Conservation (phyloP, 1,284 basidiomycete genomes). For the Volvariella volvacea region DNA sequence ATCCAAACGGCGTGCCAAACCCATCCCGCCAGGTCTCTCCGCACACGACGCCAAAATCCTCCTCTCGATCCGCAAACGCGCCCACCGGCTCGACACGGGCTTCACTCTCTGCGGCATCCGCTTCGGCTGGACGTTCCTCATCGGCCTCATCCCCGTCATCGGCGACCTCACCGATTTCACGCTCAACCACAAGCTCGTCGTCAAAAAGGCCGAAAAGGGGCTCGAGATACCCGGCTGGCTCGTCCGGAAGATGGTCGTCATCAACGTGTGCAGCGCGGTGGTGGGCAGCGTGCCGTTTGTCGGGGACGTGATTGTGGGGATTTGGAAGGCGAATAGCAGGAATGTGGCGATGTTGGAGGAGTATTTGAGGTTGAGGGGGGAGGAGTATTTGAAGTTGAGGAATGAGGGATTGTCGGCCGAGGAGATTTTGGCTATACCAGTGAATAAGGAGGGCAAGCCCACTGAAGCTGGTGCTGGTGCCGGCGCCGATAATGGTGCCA, state of each 20-base stretch:
- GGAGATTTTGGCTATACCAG: constrained; percentile 4
- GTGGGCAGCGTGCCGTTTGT: constrained; percentile 75
- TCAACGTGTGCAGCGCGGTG: constrained; percentile 69
- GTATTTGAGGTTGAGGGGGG: constrained; percentile 61
- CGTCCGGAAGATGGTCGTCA: constrained; percentile 66
- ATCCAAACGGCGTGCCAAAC: constrained; percentile 42
- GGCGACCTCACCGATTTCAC: constrained; percentile 62
- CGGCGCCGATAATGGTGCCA: not conserved
- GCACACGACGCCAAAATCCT: constrained; percentile 73
- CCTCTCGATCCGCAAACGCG: constrained; percentile 68
- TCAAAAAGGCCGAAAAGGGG: constrained; percentile 71
- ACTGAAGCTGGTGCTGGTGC: not conserved
- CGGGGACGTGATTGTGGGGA: constrained; percentile 72
- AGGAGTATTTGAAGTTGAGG: constrained; percentile 49
- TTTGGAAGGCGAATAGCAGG: constrained; percentile 85
- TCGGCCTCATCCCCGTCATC: constrained; percentile 70
- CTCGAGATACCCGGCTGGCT: constrained; percentile 66
- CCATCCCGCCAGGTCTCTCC: constrained; percentile 74
- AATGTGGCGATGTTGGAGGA: constrained; percentile 78
- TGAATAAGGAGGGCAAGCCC: not conserved
- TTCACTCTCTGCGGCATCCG: constrained; percentile 78
- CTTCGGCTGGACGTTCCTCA: constrained; percentile 84
- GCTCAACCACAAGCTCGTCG: constrained; percentile 75
- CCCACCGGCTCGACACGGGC: constrained; percentile 90
- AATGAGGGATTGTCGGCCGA: constrained; percentile 19